Base-by-base conservation (phyloP, 1,284 basidiomycete species). In the Amylostereum areolatum region DNA sequence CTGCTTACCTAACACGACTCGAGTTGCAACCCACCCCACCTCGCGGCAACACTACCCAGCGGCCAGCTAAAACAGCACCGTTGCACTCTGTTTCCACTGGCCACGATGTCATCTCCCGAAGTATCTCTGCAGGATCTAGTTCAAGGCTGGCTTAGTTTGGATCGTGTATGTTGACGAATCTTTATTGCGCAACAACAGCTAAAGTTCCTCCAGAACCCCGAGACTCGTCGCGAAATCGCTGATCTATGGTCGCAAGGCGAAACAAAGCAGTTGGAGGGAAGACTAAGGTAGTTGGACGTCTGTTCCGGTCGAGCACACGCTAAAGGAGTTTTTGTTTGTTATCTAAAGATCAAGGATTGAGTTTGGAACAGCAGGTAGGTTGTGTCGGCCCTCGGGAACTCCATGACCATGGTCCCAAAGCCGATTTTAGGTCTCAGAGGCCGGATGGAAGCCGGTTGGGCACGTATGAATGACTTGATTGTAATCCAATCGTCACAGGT, bases 401-500 rank as follows among this genome's bases (percentile, higher is more conserved):
- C 24, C 25, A 10, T 18, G 18, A 39, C 37, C 10, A n/a, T 45
- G 18, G 34, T 18, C 47, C 30, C 36, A 31, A 29, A 43, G 31
- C 25, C 46, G 43, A 18, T 36, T 4, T n/a, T 55, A 88, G 90
- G 89, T 45, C 71, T 93, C 12, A 69, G 91, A 57, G 90, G 85
- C 4, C 74, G 69, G 54, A 93, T 93, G 90, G 85, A 89, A 59
- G 89, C 89, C 6, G 90, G 90, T 2, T 92, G 85, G 78, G 74
- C 85, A 24, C 76, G 85, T 47, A 92, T 93, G 88, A 93, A 93
- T 62, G 88, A 92, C 62, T 66, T 93, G 46, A 88, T 82, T 43
- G 72, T 93, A 47, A 83, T 91, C 36, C 90, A 92, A 60, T 79
- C 89, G 4, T 89, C 88, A 12, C 88, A 92, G 72, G 89, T 81